Evolutionary conservation across 441 rosid species (phyloP).

Genomic region (Sinapis alba): DNA sequence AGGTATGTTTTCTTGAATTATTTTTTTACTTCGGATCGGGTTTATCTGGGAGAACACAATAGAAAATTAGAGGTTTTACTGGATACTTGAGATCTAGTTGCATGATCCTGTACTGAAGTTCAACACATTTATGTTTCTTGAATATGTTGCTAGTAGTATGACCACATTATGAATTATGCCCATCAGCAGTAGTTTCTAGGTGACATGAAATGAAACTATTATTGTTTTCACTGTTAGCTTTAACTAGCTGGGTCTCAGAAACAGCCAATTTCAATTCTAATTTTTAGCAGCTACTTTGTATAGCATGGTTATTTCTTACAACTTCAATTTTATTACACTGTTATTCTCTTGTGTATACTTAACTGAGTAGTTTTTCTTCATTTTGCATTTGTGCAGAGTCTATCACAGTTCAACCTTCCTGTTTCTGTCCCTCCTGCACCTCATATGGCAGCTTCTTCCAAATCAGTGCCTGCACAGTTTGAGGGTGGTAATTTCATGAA

Average conservation of each 20-base stretch:
- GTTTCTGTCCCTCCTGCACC: constrained; percentile 87
- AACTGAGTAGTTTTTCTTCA: constrained; percentile 20
- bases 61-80: constrained; percentile 1
- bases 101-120: background rate
- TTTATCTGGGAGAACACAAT: background rate
- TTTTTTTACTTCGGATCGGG: background rate
- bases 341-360: constrained; percentile 5
- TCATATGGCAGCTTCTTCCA: constrained; percentile 62
- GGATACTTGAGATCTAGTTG: constrained; percentile 1
- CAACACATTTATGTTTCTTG: constrained; percentile 5
- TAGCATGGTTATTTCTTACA: constrained; percentile 4
- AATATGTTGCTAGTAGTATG: constrained; percentile 16
- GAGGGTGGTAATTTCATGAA: constrained; percentile 61
- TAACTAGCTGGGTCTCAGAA: constrained; percentile 9
- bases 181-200: background rate
- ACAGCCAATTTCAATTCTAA: background rate
- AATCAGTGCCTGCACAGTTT: constrained; percentile 56
- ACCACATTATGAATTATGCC: constrained; percentile 1
- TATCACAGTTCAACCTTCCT: constrained; percentile 98
- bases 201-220: background rate
- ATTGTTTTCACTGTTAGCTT: background rate
- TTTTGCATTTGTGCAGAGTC: constrained; percentile 70
- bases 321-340: background rate
- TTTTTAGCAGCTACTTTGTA: background rate
- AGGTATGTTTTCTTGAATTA: constrained; percentile 54